Base-by-base conservation (phyloP, 1,139 yeast species). In the Kazachstania sp. region DNA sequence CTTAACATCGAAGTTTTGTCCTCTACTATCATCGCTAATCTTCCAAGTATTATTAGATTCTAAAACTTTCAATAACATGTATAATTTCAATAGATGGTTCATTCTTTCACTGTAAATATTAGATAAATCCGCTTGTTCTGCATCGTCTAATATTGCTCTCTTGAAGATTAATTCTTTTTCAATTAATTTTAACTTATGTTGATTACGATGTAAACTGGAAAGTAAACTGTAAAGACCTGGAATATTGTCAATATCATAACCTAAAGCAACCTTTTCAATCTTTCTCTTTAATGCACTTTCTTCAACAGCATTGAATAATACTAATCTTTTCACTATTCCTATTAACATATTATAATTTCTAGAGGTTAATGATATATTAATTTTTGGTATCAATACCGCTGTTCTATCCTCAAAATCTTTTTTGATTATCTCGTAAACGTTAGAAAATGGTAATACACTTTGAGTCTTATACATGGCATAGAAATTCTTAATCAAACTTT, bases 361-460 rank as follows among this genome's bases (percentile, higher is more conserved):
- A 0, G 95, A 83, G 50, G 85, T 87, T 45, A 92, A 81, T 34
- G 77, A 74, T 1, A 88, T 71, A 11, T 81, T 82, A 45, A 86
- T 74, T 53, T 79, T 76, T 4, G 95, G 86, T 47, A 87, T 70
- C 54, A 83, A 85, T 5, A 85, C 77, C 2, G 71, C 61, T n/a
- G 78, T 57, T 31, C 69, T 66, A 55, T 77, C 72, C 32, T 73
- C 65, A 19, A 71, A 60, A 38, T 65, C 64, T 34, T 61, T 54
- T n/a, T 69, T 66, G 3, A 66, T 48, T 13, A 43, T n/a, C 18
- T 55, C 54, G 32, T 60, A 61, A 35, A 57, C 55, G 29, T 59
- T 50, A 2, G 67, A 56, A 41, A 61, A 55, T 30, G 60, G 61
- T 12, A 59, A 56, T 2, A 64, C 60, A 40, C 59, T 75, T 52